Evolutionary conservation across 257 asterid genomes (phyloP).

Genomic region (Eustoma russellianum): DNA sequence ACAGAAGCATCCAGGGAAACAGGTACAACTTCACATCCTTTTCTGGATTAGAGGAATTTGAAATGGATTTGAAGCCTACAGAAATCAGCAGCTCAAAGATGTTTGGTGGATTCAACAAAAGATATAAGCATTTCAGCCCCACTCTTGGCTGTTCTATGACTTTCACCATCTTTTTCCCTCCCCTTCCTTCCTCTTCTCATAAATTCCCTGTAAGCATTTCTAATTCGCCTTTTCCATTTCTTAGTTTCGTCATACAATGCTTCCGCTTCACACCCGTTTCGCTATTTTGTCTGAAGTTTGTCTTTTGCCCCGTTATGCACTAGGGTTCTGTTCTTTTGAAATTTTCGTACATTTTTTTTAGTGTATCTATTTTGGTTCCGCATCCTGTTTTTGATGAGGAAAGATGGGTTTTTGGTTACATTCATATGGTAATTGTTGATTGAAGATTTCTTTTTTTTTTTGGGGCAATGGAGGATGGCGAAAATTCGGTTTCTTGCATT

Average conservation of each 20-base stretch:
- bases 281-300: neutral
- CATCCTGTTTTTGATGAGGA: too few relatives aligned
- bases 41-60: conserved; percentile 19
- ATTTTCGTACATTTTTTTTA: neutral
- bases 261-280: neutral
- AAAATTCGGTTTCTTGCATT: too few relatives aligned
- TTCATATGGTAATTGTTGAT: too few relatives aligned
- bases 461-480: too few relatives aligned
- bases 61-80: conserved; percentile 48
- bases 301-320: neutral
- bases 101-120: conserved; percentile 92
- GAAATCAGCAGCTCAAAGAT: conserved; percentile 86
- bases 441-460: too few relatives aligned
- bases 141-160: conserved; percentile 84
- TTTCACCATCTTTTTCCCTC: conserved; percentile 88
- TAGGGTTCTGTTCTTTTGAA: neutral
- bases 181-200: conserved; percentile 50
- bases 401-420: too few relatives aligned
- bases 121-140: conserved; percentile 81
- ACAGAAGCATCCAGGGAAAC: neutral
- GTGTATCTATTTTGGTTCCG: neutral
- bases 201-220: conserved; percentile 57
- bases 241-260: too few relatives aligned
- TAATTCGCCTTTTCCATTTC: neutral
- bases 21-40: neutral